Base-by-base conservation (phyloP, 768 basidiomycete species). In the Sistotremastrum suecicum region DNA sequence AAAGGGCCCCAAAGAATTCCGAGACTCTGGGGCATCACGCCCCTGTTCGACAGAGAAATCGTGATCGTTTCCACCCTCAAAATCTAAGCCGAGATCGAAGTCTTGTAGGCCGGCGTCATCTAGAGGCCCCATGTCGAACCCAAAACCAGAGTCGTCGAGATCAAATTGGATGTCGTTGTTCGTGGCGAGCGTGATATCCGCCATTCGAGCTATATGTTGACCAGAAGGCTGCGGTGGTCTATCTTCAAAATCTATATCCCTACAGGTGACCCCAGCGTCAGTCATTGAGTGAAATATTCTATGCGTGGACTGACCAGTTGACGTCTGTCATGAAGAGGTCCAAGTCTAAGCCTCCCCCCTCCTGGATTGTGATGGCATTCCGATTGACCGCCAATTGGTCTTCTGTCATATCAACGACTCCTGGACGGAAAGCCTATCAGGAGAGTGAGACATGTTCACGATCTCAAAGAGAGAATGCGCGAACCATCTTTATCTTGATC, bases 401-500 rank as follows among this genome's bases (percentile, higher is more conserved):
- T 51, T 94, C 91, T 4, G 90, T 89, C 75, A 98, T 77, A 63
- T 99, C 95, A 35, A 97, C 95, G 6, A 90, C 64, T 49, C 90
- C 94, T 11, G 91, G 90, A 45, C 91, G 82, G 64, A 98, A 97
- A 3, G 91, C 88, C 90, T 90, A 51, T 42, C 6, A 42, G 5
- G 36, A 37, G 38, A 45, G 31, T 5, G 46, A 34, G 49, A 43
- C 38, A 49, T 12, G 43, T 31, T 37, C 8, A n/a, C 7, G 5
- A 31, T 39, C 10, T 30, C 12, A 5, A 39, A 8, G 11, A 29
- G 9, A 47, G 20, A 46, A 11, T 30, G 43, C 20, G 50, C 57
- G 28, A 44, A 89, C 92, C 83, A 95, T 86, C 63, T 92, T 94
- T 41, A 97, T 92, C 62, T 91, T 90, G 36, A 92, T 67, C 39